A percentile compares a stretch with the other conserved stretches of the same genome.
Conservation (phyloP, 345 rosid species). For the Boechera stricta region DNA sequence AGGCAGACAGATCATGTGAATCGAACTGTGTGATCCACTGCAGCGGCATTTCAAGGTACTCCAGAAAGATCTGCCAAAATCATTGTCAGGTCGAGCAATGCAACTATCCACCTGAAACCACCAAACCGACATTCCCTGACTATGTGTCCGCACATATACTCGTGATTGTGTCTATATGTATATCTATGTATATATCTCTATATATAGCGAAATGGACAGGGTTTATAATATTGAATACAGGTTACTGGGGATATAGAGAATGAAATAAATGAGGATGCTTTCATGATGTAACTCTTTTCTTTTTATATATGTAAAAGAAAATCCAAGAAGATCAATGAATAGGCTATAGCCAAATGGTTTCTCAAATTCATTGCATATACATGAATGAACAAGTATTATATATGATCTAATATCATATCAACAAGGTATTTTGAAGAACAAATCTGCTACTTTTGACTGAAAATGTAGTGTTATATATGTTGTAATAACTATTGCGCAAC, state of each 20-base stretch:
- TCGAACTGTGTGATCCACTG: neutral
- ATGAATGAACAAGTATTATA: neutral
- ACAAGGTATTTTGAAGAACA: neutral
- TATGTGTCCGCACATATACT: neutral
- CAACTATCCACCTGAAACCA: neutral
- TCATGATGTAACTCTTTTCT: constrained; percentile 4
- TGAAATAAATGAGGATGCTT: neutral
- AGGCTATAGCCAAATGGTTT: neutral
- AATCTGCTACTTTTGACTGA: neutral
- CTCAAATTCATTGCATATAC: neutral
- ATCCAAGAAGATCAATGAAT: neutral
- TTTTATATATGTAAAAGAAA: constrained; percentile 6
- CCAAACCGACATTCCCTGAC: neutral
- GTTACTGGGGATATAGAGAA: neutral
- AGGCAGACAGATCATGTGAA: neutral
- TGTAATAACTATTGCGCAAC: neutral
- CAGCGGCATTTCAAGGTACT: neutral
- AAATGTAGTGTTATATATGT: neutral
- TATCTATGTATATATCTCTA: neutral
- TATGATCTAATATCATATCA: neutral
- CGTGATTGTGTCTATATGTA: neutral
- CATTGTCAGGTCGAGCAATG: neutral
- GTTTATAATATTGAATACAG: neutral
- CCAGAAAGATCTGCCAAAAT: neutral
- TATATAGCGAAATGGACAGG: neutral